Evolutionary conservation across 163 green algal species (phyloP), one percentile per base, ranked within the genome.

Genomic region (Volvox carteri): DNA sequence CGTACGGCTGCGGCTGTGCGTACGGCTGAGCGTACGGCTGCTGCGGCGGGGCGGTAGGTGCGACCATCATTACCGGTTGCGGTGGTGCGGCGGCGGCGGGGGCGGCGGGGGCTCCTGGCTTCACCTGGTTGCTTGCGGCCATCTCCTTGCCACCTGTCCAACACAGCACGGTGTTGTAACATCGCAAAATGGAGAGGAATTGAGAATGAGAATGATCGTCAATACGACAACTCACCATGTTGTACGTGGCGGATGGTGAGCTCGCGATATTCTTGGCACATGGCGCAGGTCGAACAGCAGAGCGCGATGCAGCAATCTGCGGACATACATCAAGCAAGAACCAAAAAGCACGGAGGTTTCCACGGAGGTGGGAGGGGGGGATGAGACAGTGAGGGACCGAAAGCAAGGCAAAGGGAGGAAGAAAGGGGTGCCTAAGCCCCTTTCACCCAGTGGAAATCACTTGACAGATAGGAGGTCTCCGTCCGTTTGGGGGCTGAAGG

Each of bases 231-330:
- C 42, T 41, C 42, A 79, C 72, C 72, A 4, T 1, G 35, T 39
- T 77, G 67, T 25, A 46, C n/a, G n/a, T n/a, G 19, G 23, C 79
- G 79, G n/a, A 67, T 50, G 18, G 44, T 68, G 62, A 87, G 79
- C 79, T 87, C 79, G 2, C 79, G 42, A 42, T 68, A 30, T 44
- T 87, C 79, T 58, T 87, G 79, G 44, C 79, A 87, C 12, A 87
- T 37, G 18, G 79, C 79, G n/a, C 79, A 87, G 3, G 44, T 18
- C 5, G 44, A 1, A 44, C 79, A 87, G 33, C 42, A 87, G 2
- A 52, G 52, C 28, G 79, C 58, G n/a, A 23, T 41, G 16, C 50
- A 39, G 44, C 60, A 87, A 30, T 87, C 79, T 84, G 48, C 75
- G 50, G 39, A 8, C n/a, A n/a, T n/a, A 75, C 19, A 42, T n/a